Evolutionary conservation across 495 filamentous ascomycete genomes (phyloP), one percentile per base, ranked within the genome.

Genomic region (Penicillium tannophilum): DNA sequence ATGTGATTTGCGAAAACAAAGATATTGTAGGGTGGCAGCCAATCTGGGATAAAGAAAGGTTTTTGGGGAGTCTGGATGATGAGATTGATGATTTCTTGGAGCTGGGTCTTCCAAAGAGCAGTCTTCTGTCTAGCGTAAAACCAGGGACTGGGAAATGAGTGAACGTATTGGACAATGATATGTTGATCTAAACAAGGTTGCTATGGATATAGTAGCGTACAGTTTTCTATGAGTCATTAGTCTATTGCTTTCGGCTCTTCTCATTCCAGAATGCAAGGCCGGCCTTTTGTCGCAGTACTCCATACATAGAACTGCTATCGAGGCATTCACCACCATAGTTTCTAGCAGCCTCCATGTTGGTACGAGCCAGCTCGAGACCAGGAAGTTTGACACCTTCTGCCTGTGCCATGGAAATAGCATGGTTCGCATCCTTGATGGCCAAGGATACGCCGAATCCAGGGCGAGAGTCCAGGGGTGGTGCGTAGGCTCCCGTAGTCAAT

Each of bases 231-330:
- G 16, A 12, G 4, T 17, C 0, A 41, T 41, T 41, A 55, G 17
- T 19, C 61, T 59, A 69, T 43, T 58, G 70, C 59, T 74, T 65
- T n/a, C 75, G 58, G 58, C 73, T 76, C 61, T 77, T 78, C 60
- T 78, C 74, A 63, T 78, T 79, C 76, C 76, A 78, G 57, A 79
- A 79, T 50, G 66, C 63, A 56, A 79, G 59, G 2, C 73, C 75
- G 17, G 76, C 72, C 60, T 75, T 72, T 59, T 78, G 76, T 2
- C 76, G 69, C 59, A 79, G 53, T 24, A 67, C 56, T 11, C 76
- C 76, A 55, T 79, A 79, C 75, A 79, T 79, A 14, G 76, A 68
- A 47, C 72, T 77, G 61, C 72, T 78, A 55, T 79, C 76, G 19
- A 79, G 58, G 55, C 74, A 78, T 53, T 76, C 74, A 7, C 76